Evolutionary conservation across 2,329 filamentous ascomycete species (phyloP).

Genomic region (Exserohilum turcica): DNA sequence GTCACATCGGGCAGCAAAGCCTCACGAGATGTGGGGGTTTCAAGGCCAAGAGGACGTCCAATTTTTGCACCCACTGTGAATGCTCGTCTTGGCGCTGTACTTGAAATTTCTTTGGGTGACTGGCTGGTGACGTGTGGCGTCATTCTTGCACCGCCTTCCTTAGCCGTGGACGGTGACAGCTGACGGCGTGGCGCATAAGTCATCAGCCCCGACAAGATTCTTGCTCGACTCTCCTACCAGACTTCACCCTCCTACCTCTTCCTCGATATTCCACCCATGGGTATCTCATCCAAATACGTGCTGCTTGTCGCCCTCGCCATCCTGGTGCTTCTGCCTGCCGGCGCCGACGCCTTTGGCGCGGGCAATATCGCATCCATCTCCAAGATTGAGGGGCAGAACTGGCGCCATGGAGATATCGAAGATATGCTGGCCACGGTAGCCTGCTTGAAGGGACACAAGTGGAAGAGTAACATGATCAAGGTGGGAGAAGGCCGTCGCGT

Average conservation of each 20-base stretch:
- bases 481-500: slow-evolving; percentile 16
- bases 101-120: neutral
- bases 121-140: slow-evolving; percentile 13
- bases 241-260: neutral
- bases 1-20: slow-evolving; percentile 9
- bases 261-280: slow-evolving; percentile 30
- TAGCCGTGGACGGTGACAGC: slow-evolving; percentile 15
- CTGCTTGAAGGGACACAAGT: slow-evolving; percentile 51
- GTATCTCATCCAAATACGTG: slow-evolving; percentile 39
- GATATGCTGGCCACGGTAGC: slow-evolving; percentile 57
- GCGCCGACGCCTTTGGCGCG: slow-evolving; percentile 53
- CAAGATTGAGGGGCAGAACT: slow-evolving; percentile 55
- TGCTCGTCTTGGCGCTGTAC: neutral
- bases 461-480: slow-evolving; percentile 54
- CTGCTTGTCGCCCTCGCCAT: slow-evolving; percentile 45
- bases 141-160: slow-evolving; percentile 17
- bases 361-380: slow-evolving; percentile 52
- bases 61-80: neutral
- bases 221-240: slow-evolving; percentile 5
- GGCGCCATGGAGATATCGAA: slow-evolving; percentile 60
- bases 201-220: slow-evolving; percentile 1
- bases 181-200: slow-evolving; percentile 13
- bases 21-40: slow-evolving; percentile 1
- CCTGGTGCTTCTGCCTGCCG: slow-evolving; percentile 45
- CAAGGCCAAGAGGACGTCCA: neutral